phyloP scores from a whole-genome alignment of 495 filamentous ascomycete genomes.

The Sporormia fimetaria region DNA sequence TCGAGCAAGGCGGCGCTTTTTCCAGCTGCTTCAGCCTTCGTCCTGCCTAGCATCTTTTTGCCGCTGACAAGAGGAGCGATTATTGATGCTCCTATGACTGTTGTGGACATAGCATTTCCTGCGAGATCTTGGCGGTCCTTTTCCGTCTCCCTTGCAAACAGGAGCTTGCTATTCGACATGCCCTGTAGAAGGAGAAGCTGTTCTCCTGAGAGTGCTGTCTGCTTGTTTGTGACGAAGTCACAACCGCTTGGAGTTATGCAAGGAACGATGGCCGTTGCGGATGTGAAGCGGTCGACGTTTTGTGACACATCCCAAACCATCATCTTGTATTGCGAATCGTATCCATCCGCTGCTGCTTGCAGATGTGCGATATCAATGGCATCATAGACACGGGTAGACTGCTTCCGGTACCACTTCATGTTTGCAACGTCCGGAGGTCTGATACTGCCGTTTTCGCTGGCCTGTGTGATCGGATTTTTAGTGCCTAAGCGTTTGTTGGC shows the following conservation, averaged over 20 bases:
- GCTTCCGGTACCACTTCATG: slow-evolving; percentile 37
- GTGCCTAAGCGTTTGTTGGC: slow-evolving; percentile 38
- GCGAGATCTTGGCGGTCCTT: slow-evolving; percentile 59
- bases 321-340: slow-evolving; percentile 56
- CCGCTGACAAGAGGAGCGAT: slow-evolving; percentile 42
- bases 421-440: slow-evolving; percentile 45
- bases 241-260: slow-evolving; percentile 64
- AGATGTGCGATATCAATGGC: slow-evolving; percentile 54
- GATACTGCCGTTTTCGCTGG: slow-evolving; percentile 41
- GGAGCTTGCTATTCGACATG: slow-evolving; percentile 50
- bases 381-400: slow-evolving; percentile 52
- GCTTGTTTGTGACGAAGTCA: slow-evolving; percentile 50
- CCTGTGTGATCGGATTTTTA: slow-evolving; percentile 45
- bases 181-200: slow-evolving; percentile 65
- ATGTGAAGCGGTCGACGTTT: slow-evolving; percentile 52
- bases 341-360: slow-evolving; percentile 30
- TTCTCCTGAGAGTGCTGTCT: slow-evolving; percentile 51
- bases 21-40: slow-evolving; percentile 14
- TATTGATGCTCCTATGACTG: slow-evolving; percentile 56
- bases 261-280: slow-evolving; percentile 47
- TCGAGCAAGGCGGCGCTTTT: not conserved
- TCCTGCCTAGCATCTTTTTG: slow-evolving; percentile 30
- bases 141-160: slow-evolving; percentile 53
- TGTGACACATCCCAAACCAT: slow-evolving; percentile 61
- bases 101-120: slow-evolving; percentile 76